Evolutionary conservation across 352 stramenopile genomes (phyloP), one percentile per base, ranked within the genome.

Genomic region (Phytophthora syringae): DNA sequence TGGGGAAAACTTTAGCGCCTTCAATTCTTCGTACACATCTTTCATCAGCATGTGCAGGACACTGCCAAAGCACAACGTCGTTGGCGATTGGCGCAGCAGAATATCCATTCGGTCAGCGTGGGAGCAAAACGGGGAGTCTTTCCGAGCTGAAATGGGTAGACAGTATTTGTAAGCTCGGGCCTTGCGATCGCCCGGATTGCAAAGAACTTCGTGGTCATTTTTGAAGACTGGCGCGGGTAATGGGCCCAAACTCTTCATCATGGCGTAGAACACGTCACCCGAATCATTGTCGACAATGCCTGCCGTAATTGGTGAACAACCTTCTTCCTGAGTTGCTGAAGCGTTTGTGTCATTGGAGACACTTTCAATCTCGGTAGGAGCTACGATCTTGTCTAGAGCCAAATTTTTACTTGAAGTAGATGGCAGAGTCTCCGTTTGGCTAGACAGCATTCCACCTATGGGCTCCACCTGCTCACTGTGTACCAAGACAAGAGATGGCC

Each of bases 1-100:
- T 44, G 22, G 76, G 76, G n/a, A n/a, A 44, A 58, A 39, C 12
- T 54, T 68, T 16, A 72, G 30, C 0, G n/a, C 52, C 43, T 67
- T 10, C 22, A 88, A 50, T 51, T 85, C 70, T 28, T 74, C 67
- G 53, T 85, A 85, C 11, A 84, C 76, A 39, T 85, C 79, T 27
- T 81, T 52, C 9, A 85, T 49, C 16, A 88, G 43, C 65, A 85
- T 71, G 54, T 88, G 76, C 48, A 88, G 63, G 16, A 79, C 62
- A 51, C 76, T 85, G 22, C 44, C 74, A 16, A 72, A 74, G 49
- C 76, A 88, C 15, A 77, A 27, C 36, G 60, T 78, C 5, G 61
- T 47, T 4, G 57, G 55, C 5, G 34, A 47, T 25, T 63, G 56
- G 4, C 52, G 34, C 11, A 48, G 65, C 1, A 88, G 52, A 1